Conservation (phyloP, 805 yeast species). For the Pichia ethanolica region DNA sequence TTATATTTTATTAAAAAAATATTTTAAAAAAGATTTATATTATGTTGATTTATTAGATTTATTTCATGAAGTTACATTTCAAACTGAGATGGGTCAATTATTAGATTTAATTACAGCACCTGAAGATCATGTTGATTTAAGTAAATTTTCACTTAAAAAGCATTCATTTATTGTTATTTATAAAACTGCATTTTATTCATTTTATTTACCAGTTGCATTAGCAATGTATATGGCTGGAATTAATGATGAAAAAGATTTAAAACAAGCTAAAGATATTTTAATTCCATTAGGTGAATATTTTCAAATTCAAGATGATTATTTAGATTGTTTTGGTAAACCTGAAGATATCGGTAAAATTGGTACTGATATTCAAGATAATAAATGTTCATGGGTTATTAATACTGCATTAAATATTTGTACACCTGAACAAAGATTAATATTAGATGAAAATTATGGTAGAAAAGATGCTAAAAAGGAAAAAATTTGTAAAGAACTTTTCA, state of each 20-base stretch:
- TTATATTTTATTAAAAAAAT: slow-evolving; percentile 79
- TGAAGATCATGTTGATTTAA: slow-evolving; percentile 85
- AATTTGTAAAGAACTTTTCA: slow-evolving; percentile 63
- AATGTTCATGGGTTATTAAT: slow-evolving; percentile 96
- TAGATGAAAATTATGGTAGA: slow-evolving; percentile 87
- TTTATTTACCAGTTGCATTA: slow-evolving; percentile 93
- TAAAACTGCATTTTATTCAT: slow-evolving; percentile 96
- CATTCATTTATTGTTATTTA: slow-evolving; percentile 92
- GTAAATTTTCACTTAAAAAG: slow-evolving; percentile 78
- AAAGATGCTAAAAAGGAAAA: slow-evolving; percentile 66
- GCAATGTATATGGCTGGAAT: slow-evolving; percentile 92
- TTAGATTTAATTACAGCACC: slow-evolving; percentile 96
- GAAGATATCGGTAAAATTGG: slow-evolving; percentile 98
- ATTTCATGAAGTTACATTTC: slow-evolving; percentile 95
- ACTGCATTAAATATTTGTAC: slow-evolving; percentile 76
- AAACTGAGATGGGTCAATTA: slow-evolving; percentile 95
- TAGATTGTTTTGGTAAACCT: slow-evolving; percentile 96
- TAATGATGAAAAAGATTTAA: slow-evolving; percentile 60
- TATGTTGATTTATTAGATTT: slow-evolving; percentile 87
- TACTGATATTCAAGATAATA: slow-evolving; percentile 96
- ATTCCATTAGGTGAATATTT: slow-evolving; percentile 96
- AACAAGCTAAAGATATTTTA: slow-evolving; percentile 81
- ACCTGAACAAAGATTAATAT: slow-evolving; percentile 71
- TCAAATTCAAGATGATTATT: slow-evolving; percentile 96
- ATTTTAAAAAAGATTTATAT: slow-evolving; percentile 74